These are phyloP conservation scores for Xylariaceae sp. DNA, from an alignment of 2,329 filamentous ascomycete genomes.

Conservation along the genomic window DNA sequence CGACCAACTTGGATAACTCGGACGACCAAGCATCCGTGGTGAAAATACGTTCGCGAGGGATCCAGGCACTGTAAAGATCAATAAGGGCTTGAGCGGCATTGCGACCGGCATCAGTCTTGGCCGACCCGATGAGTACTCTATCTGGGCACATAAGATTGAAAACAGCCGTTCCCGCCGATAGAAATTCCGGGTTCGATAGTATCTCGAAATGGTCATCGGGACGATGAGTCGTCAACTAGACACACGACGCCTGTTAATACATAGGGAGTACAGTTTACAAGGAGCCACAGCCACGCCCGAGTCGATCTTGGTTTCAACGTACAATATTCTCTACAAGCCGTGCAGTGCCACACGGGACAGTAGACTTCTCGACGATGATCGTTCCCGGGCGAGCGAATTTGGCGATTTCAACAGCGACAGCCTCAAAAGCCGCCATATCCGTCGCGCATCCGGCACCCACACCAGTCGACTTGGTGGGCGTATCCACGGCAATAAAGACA, in stretches of 20 bases:
- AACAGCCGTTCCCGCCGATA: constrained; percentile 72
- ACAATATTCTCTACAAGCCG: constrained; percentile 9
- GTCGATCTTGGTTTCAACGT: background rate
- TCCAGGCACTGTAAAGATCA: constrained; percentile 65
- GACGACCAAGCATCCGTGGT: constrained; percentile 72
- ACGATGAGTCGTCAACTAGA: constrained; percentile 51
- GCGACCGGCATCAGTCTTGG: constrained; percentile 53
- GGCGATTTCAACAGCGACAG: constrained; percentile 62
- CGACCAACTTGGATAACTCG: constrained; percentile 71
- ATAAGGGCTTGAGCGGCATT: constrained; percentile 59
- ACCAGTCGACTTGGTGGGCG: constrained; percentile 68
- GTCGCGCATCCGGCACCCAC: constrained; percentile 65
- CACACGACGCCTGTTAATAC: background rate
- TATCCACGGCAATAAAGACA: constrained; percentile 73
- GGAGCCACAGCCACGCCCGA: background rate
- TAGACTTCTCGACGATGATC: constrained; percentile 78
- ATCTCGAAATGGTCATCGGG: constrained; percentile 66
- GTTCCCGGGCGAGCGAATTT: constrained; percentile 59
- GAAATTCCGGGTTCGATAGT: constrained; percentile 75
- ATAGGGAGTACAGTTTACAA: background rate
- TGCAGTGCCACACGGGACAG: constrained; percentile 70
- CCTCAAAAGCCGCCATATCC: constrained; percentile 68
- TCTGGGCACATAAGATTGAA: constrained; percentile 65
- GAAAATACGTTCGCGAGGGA: constrained; percentile 60
- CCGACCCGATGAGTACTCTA: constrained; percentile 69